Conservation (phyloP, 148 eudicot genomes). For the Hydrangea macrophylla region DNA sequence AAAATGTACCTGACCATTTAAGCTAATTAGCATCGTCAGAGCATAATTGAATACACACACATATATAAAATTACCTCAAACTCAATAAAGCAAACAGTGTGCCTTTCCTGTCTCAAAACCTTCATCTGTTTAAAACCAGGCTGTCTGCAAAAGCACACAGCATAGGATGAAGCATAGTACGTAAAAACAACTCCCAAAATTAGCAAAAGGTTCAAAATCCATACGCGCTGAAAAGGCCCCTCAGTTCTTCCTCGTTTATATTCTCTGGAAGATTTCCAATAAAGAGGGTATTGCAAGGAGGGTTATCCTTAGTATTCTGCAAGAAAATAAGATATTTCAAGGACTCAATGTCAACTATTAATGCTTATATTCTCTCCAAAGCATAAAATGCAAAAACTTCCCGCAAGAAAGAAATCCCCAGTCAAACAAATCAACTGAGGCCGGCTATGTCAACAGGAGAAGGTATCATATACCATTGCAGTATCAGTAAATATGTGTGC, state of each 20-base stretch:
- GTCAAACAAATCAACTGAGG: background rate
- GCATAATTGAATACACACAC: background rate
- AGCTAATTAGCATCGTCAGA: slow-evolving; percentile 2
- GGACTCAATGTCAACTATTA: background rate
- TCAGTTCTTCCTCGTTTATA: slow-evolving; percentile 88
- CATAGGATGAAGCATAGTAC: slow-evolving; percentile 10
- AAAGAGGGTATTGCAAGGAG: slow-evolving; percentile 95
- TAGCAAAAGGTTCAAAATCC: slow-evolving; percentile 20
- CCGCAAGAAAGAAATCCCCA: background rate
- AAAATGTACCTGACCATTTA: background rate
- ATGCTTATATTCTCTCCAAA: background rate
- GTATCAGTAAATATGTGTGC: background rate
- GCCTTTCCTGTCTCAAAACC: slow-evolving; percentile 92
- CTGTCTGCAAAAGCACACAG: slow-evolving; percentile 51
- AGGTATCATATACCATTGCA: too few relatives aligned
- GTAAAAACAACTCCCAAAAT: background rate
- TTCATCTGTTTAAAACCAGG: slow-evolving; percentile 98
- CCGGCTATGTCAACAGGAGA: background rate
- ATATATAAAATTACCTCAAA: slow-evolving; percentile 61
- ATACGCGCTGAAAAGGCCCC: slow-evolving; percentile 82
- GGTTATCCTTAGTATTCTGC: slow-evolving; percentile 96
- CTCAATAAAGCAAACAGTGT: slow-evolving; percentile 97
- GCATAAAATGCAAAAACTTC: background rate
- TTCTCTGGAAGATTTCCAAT: slow-evolving; percentile 94
- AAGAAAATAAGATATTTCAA: slow-evolving; percentile 16